Percentiles rank a stretch among this genome's conserved stretches.
Evolutionary conservation across 78 protist species (phyloP).

Genomic region (Polysphondylium violaceum): DNA sequence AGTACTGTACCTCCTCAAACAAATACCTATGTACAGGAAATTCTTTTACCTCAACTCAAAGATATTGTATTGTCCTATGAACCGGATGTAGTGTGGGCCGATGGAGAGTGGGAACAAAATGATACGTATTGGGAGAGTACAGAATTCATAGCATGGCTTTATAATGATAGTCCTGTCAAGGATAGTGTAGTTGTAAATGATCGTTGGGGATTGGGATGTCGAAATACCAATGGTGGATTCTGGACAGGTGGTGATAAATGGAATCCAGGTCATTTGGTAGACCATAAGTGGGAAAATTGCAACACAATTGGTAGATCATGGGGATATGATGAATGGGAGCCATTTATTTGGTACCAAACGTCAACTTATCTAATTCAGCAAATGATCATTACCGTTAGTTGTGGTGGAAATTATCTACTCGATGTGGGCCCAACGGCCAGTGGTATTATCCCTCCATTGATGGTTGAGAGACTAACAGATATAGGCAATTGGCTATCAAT

Average conservation of each 20-base stretch:
- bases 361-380: constrained; percentile 23
- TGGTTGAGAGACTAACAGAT: constrained; percentile 24
- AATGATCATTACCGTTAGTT: constrained; percentile 27
- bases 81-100: constrained; percentile 80
- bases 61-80: constrained; percentile 57
- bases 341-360: background rate
- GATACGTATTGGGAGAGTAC: constrained; percentile 60
- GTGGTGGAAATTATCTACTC: constrained; percentile 66
- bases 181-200: constrained; percentile 74
- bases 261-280: constrained; percentile 19
- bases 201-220: constrained; percentile 64
- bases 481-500: constrained; percentile 63
- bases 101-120: constrained; percentile 76
- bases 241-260: constrained; percentile 37
- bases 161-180: constrained; percentile 40
- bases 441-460: constrained; percentile 51
- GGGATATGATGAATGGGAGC: constrained; percentile 67
- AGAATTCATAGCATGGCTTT: constrained; percentile 76
- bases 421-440: constrained; percentile 79
- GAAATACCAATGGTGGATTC: constrained; percentile 60
- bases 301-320: constrained; percentile 41
- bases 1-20: constrained; percentile 7
- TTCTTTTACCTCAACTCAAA: constrained; percentile 35
- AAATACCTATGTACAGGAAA: constrained; percentile 16
- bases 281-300: constrained; percentile 79